phyloP scores from a whole-genome alignment of 164 flowering plant species.

The Sedum album region DNA sequence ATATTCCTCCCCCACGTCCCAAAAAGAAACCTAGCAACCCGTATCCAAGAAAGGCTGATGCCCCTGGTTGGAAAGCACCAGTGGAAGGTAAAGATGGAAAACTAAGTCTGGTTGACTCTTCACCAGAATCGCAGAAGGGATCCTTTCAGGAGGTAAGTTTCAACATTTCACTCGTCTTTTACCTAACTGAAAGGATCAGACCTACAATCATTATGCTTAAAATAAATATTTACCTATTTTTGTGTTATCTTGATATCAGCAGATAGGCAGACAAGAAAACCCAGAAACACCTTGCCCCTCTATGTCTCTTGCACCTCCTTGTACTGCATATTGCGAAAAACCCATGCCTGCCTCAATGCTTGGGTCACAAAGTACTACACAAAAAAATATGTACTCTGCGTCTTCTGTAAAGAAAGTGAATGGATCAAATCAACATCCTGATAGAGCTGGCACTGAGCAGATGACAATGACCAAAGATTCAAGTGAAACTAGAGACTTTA shows the following conservation, averaged over 20 bases:
- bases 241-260: conserved; percentile 28
- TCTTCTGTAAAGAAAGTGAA: not conserved
- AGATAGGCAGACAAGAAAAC: conserved; percentile 29
- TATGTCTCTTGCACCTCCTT: conserved; percentile 28
- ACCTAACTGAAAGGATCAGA: not conserved
- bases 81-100: conserved; percentile 44
- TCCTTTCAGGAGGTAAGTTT: conserved; percentile 44
- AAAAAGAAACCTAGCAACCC: conserved; percentile 92
- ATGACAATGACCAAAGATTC: not conserved
- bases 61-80: conserved; percentile 21
- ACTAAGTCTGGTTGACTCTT: conserved; percentile 29
- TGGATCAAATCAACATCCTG: not conserved
- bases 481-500: not conserved
- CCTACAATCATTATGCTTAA: not conserved
- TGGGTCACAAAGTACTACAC: not conserved
- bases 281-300: conserved; percentile 22
- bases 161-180: not conserved
- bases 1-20: conserved; percentile 98
- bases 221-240: not conserved
- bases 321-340: conserved; percentile 33
- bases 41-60: conserved; percentile 74
- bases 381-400: not conserved
- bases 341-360: conserved; percentile 18
- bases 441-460: not conserved
- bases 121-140: conserved; percentile 47